A percentile compares a stretch with the other conserved stretches of the same genome.
These are phyloP conservation scores for Datura wrightii DNA, from an alignment of 257 asterid species.

Conservation along the genomic window DNA sequence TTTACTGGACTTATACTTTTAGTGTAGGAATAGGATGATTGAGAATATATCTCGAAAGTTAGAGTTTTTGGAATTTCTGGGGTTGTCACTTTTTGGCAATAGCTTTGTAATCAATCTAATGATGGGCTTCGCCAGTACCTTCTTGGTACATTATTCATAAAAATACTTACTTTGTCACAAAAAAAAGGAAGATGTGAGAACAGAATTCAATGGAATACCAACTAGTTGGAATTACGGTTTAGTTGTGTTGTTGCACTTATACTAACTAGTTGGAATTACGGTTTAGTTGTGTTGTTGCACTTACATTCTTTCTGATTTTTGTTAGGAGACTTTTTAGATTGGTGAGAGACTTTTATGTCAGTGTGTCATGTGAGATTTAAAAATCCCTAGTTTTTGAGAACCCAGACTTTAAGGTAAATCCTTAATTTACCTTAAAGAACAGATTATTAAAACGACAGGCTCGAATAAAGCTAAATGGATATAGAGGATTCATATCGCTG, in stretches of 20 bases:
- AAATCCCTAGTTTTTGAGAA: constrained; percentile 6
- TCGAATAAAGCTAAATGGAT: not conserved
- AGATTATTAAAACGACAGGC: constrained; percentile 1
- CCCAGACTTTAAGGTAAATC: not conserved
- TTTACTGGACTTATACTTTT: not conserved
- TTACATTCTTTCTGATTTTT: not conserved
- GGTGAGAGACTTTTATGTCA: not conserved
- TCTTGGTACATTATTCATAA: not conserved
- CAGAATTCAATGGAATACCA: not conserved
- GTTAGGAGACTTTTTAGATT: not conserved
- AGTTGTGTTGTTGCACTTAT: constrained; percentile 2
- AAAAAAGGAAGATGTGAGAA: not conserved
- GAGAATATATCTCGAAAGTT: not conserved
- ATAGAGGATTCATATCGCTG: not conserved
- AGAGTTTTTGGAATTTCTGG: not conserved
- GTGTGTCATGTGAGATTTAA: not conserved
- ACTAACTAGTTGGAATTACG: not conserved
- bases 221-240: not conserved
- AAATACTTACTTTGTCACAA: not conserved
- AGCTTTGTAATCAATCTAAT: not conserved
- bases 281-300: constrained; percentile 8
- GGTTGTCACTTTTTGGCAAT: not conserved
- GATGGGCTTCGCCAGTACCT: not conserved
- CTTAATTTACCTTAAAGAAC: not conserved
- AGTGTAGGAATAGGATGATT: constrained; percentile 15